Evolutionary conservation across 1,139 yeast genomes (phyloP).

Genomic region (Taphrina wiesneri): DNA sequence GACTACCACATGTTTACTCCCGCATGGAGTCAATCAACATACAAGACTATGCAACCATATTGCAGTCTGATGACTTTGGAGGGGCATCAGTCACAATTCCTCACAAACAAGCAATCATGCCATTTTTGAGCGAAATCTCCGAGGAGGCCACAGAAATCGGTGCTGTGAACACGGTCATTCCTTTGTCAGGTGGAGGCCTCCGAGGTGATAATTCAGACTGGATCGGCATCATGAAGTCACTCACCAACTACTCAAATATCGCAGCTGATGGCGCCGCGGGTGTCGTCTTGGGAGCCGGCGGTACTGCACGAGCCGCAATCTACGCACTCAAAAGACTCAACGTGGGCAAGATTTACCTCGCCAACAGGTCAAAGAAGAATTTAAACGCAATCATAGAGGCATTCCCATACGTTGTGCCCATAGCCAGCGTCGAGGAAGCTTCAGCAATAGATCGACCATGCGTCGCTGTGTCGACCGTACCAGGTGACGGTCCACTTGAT

Average conservation of each 20-base stretch:
- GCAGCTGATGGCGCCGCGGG: conserved; percentile 55
- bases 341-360: conserved; percentile 69
- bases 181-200: conserved; percentile 50
- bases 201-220: conserved; percentile 94
- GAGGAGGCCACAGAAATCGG: conserved; percentile 78
- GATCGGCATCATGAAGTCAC: conserved; percentile 77
- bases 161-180: conserved; percentile 86
- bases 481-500: conserved; percentile 80
- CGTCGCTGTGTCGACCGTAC: conserved; percentile 79
- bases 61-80: conserved; percentile 38
- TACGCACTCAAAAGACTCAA: conserved; percentile 82
- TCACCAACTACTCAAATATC: conserved; percentile 56
- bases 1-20: conserved; percentile 73
- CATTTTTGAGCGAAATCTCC: conserved; percentile 48
- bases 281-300: conserved; percentile 92
- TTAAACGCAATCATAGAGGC: conserved; percentile 58
- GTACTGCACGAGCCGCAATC: conserved; percentile 93
- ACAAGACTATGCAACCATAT: conserved; percentile 43
- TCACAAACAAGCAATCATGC: conserved; percentile 39
- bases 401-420: conserved; percentile 67
- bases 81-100: conserved; percentile 42
- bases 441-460: conserved; percentile 50
- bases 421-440: conserved; percentile 52
- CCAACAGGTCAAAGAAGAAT: conserved; percentile 76
- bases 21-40: conserved; percentile 70